A percentile compares a stretch with the other conserved stretches of the same genome.
Evolutionary conservation across 306 rosid species (phyloP).

Genomic region (Prunus fruticosa): DNA sequence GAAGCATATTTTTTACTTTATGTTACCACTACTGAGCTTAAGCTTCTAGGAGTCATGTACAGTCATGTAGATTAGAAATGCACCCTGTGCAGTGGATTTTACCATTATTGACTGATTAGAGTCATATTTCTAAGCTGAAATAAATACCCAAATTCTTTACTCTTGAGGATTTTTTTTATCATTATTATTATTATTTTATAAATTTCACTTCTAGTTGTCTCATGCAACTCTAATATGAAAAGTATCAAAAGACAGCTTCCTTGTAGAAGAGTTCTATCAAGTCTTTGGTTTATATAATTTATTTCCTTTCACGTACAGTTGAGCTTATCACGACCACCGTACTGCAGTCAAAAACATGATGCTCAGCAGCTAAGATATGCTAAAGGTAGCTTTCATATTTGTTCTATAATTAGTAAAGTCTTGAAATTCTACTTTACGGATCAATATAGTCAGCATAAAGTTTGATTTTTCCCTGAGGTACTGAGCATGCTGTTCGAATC

Average conservation of each 20-base stretch:
- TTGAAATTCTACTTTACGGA: constrained; percentile 15
- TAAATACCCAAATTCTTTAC: not conserved
- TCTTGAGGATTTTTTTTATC: not conserved
- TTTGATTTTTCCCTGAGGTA: not conserved
- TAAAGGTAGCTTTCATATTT: constrained; percentile 54
- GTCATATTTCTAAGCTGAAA: not conserved
- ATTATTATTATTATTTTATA: not conserved
- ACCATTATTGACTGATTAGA: not conserved
- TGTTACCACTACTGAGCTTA: not conserved
- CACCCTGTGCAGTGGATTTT: not conserved
- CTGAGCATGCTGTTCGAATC: not conserved
- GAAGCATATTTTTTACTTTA: not conserved
- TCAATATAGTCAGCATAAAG: constrained; percentile 12
- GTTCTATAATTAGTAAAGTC: constrained; percentile 16
- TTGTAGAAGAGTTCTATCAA: constrained; percentile 7
- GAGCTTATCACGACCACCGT: constrained; percentile 45
- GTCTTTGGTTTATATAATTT: constrained; percentile 18
- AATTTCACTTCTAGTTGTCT: constrained; percentile 4
- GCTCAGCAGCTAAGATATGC: constrained; percentile 42
- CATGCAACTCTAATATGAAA: constrained; percentile 7
- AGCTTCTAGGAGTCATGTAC: not conserved
- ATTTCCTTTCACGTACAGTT: constrained; percentile 51
- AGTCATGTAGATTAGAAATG: not conserved
- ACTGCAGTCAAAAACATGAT: constrained; percentile 39
- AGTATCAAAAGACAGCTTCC: constrained; percentile 1